A percentile compares a stretch with the other conserved stretches of the same genome.
Conservation (phyloP, 306 rosid species). For the Leucaena leucocephala region DNA sequence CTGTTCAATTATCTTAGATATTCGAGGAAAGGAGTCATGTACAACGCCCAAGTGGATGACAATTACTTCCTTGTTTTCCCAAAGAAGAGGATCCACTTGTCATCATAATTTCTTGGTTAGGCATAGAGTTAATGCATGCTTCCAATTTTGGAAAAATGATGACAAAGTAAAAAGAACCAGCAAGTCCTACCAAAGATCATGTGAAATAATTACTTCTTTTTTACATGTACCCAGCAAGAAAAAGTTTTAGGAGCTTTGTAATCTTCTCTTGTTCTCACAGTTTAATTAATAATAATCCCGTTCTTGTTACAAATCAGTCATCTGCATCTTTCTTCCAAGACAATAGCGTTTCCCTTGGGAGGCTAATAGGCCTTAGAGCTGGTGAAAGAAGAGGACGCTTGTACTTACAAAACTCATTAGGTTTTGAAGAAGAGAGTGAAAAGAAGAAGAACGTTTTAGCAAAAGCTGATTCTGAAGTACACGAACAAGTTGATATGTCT, state of each 20-base stretch:
- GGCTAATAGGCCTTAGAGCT: slow-evolving; percentile 63
- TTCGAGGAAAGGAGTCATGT: slow-evolving; percentile 18
- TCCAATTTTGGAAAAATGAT: slow-evolving; percentile 29
- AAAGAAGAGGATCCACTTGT: slow-evolving; percentile 17
- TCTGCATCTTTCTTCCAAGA: slow-evolving; percentile 83
- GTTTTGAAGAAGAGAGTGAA: slow-evolving; percentile 41
- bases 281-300: background rate
- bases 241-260: slow-evolving; percentile 14
- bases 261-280: slow-evolving; percentile 13
- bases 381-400: slow-evolving; percentile 52
- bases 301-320: slow-evolving; percentile 55
- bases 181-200: background rate
- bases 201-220: slow-evolving; percentile 9
- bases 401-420: slow-evolving; percentile 43
- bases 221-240: background rate
- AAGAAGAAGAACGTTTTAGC: background rate
- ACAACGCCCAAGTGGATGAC: slow-evolving; percentile 5
- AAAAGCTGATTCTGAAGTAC: slow-evolving; percentile 37
- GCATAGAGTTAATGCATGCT: slow-evolving; percentile 30
- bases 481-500: slow-evolving; percentile 41
- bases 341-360: slow-evolving; percentile 71
- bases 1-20: background rate
- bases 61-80: slow-evolving; percentile 11
- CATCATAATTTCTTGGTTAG: slow-evolving; percentile 4
- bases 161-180: background rate